Evolutionary conservation across 352 stramenopile species (phyloP).

Genomic region (Phytophthora syringae): DNA sequence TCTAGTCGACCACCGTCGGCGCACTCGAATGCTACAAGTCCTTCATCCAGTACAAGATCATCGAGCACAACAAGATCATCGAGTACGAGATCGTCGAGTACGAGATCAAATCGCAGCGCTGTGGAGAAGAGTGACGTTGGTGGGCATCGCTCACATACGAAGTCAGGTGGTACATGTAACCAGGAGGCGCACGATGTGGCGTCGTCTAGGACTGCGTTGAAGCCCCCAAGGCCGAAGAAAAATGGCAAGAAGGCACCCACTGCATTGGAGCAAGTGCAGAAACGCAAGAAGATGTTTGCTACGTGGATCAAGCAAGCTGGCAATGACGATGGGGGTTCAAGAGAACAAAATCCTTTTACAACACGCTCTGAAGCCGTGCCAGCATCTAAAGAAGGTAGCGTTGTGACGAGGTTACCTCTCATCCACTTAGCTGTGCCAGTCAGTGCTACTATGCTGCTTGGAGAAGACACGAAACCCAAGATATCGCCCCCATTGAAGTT

Average conservation of each 20-base stretch:
- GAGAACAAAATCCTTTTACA: slow-evolving; percentile 10
- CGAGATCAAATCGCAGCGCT: slow-evolving; percentile 3
- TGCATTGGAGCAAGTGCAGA: slow-evolving; percentile 66
- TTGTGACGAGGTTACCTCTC: slow-evolving; percentile 28
- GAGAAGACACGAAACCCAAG: slow-evolving; percentile 4
- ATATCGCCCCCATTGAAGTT: slow-evolving; percentile 8
- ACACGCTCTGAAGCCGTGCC: neutral
- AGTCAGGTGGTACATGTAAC: slow-evolving; percentile 41
- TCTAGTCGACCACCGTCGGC: slow-evolving; percentile 36
- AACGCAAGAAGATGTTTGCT: slow-evolving; percentile 75
- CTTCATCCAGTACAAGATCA: slow-evolving; percentile 13
- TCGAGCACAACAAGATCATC: slow-evolving; percentile 20
- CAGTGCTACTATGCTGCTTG: slow-evolving; percentile 22
- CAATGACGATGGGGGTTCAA: slow-evolving; percentile 7
- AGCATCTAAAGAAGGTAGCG: slow-evolving; percentile 9
- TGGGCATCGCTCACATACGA: slow-evolving; percentile 2
- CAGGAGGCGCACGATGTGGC: slow-evolving; percentile 46
- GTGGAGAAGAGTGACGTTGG: slow-evolving; percentile 8
- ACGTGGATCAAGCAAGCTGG: slow-evolving; percentile 67
- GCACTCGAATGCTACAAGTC: slow-evolving; percentile 23
- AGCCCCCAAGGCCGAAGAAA: slow-evolving; percentile 40
- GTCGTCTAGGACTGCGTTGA: slow-evolving; percentile 6
- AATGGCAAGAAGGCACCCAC: slow-evolving; percentile 41
- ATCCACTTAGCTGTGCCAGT: slow-evolving; percentile 28
- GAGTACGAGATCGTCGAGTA: slow-evolving; percentile 17